Evolutionary conservation across 148 eudicot species (phyloP).

Genomic region (Chenopodium album): DNA sequence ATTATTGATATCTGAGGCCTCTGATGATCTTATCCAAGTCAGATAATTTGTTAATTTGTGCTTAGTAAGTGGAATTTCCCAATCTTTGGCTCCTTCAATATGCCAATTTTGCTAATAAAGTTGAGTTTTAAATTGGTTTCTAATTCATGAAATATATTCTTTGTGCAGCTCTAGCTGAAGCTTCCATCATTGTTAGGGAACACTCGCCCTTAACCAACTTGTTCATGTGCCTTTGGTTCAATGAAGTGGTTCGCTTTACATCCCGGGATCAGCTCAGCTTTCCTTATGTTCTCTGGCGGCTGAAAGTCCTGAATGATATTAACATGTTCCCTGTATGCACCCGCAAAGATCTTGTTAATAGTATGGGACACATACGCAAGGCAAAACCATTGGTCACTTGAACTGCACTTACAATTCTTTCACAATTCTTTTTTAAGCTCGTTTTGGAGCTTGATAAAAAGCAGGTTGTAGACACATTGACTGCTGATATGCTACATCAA

Average conservation of each 20-base stretch:
- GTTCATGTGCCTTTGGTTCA: conserved; percentile 95
- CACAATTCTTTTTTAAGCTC: not conserved
- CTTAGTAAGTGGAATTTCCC: not conserved
- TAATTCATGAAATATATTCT: conserved; percentile 2
- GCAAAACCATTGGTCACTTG: conserved; percentile 65
- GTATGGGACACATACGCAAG: conserved; percentile 94
- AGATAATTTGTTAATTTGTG: not conserved
- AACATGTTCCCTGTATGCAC: conserved; percentile 94
- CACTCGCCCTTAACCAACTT: conserved; percentile 77
- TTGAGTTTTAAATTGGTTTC: not conserved
- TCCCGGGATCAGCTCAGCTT: conserved; percentile 97
- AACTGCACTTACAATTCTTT: not conserved
- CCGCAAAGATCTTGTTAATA: conserved; percentile 95
- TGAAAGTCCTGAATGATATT: conserved; percentile 62
- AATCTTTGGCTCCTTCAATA: not conserved
- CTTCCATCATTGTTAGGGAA: conserved; percentile 83
- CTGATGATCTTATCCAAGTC: not conserved
- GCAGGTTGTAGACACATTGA: not conserved
- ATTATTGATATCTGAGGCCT: not conserved
- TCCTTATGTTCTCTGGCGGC: conserved; percentile 83
- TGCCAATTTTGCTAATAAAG: not conserved
- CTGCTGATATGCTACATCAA: not conserved
- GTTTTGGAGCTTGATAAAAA: not conserved
- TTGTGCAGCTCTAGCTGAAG: conserved; percentile 82
- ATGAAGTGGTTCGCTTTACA: conserved; percentile 96